Conservation (phyloP, 192 early-diverging fungal species). For the Rhizoclosmatium globosum region DNA sequence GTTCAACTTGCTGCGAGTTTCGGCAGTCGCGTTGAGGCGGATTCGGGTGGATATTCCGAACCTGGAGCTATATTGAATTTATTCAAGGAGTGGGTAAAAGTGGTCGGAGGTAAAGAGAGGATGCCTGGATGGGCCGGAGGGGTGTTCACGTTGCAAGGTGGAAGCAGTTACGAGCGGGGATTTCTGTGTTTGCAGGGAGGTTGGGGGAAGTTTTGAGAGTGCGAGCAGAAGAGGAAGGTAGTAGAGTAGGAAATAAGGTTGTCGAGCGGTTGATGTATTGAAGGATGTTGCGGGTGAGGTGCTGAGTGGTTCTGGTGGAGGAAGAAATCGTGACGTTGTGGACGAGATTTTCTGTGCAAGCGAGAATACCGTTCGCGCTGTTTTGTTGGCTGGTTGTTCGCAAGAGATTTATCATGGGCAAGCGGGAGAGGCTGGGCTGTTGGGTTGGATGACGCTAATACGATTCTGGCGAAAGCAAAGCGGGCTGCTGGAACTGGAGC, state of each 20-base stretch:
- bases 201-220: constrained; percentile 1
- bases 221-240: background rate
- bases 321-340: no score
- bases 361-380: background rate
- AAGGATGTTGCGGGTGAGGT: background rate
- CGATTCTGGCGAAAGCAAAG: background rate
- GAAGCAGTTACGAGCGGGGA: constrained; percentile 16
- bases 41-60: background rate
- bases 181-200: constrained; percentile 11
- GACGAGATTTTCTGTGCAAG: background rate
- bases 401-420: constrained; percentile 17
- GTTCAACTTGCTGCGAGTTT: constrained; percentile 1
- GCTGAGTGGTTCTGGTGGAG: background rate
- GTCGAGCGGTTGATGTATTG: background rate
- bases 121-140: background rate
- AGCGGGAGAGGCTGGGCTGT: background rate
- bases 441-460: background rate
- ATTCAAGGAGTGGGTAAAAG: constrained; percentile 6
- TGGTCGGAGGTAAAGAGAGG: background rate
- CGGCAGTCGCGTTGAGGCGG: background rate
- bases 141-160: background rate
- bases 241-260: background rate
- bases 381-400: constrained; percentile 16
- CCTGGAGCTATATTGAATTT: constrained; percentile 1
- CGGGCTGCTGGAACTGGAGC: background rate